Conservation (phyloP, 306 rosid species). For the Corylus heterophylla region DNA sequence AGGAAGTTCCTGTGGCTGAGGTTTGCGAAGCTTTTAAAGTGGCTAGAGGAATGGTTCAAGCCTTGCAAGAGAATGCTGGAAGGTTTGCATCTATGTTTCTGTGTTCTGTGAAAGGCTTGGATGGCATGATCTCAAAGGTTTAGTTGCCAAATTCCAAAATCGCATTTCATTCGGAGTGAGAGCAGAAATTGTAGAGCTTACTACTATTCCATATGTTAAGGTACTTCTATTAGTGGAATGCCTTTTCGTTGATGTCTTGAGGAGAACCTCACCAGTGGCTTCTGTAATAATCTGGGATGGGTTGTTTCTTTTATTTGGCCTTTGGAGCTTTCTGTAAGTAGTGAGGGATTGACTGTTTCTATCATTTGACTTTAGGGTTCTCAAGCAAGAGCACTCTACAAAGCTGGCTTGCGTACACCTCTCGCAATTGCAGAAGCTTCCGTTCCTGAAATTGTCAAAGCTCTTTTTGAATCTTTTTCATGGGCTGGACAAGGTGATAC, state of each 20-base stretch:
- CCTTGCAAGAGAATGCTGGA: constrained; percentile 95
- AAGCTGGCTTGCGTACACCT: constrained; percentile 89
- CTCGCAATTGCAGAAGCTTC: constrained; percentile 98
- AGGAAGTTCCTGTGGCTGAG: constrained; percentile 88
- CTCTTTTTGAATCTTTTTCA: constrained; percentile 80
- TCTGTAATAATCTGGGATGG: constrained; percentile 8
- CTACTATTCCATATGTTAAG: constrained; percentile 85
- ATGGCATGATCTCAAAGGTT: constrained; percentile 91
- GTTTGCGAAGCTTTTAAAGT: constrained; percentile 91
- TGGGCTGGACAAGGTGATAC: constrained; percentile 84
- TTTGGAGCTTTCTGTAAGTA: constrained; percentile 44
- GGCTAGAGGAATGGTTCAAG: constrained; percentile 98
- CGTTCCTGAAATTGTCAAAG: constrained; percentile 74
- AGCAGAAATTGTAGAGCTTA: constrained; percentile 96
- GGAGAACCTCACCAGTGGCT: not conserved
- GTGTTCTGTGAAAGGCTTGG: constrained; percentile 96
- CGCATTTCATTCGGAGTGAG: constrained; percentile 95
- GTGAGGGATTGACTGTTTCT: constrained; percentile 20
- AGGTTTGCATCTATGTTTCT: constrained; percentile 95
- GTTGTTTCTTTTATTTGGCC: constrained; percentile 31
- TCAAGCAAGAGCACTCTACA: constrained; percentile 96
- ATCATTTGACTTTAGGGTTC: constrained; percentile 69
- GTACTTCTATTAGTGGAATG: constrained; percentile 33
- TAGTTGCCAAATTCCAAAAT: constrained; percentile 90
- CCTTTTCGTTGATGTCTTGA: constrained; percentile 18